Base-by-base conservation (phyloP, 768 basidiomycete species). In the Panellus pusillus region DNA sequence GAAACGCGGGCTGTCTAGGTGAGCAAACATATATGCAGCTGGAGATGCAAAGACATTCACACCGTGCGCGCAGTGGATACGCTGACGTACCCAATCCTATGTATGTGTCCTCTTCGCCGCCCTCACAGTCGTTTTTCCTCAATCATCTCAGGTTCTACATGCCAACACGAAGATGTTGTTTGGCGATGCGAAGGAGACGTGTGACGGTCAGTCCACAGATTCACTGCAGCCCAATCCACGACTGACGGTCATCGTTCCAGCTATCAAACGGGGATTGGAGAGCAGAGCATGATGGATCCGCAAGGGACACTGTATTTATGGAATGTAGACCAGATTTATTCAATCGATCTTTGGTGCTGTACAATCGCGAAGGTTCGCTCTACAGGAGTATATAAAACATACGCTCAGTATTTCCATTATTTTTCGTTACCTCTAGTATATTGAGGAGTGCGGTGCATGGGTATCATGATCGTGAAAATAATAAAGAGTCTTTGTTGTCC, bases 81-180 rank as follows among this genome's bases (percentile, higher is more conserved):
- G 91, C 93, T 47, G 91, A 93, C 66, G 91, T 93, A 9, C 92
- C 90, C 11, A 94, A 94, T 67, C 92, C 92, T 17, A 89, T 94
- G 87, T 40, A 18, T 40, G 39, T 40, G 39, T 40, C 13, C 19
- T 5, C n/a, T 40, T 40, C 39, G 9, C 17, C n/a, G 6, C 24
- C 6, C 24, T 24, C 24, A 24, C 24, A 24, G 6, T 24, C 24
- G 24, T 24, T 24, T 24, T 24, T 24, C 6, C 24, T 24, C 24
- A 24, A 24, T 24, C 24, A 93, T 67, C 91, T 92, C 18, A 88
- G 93, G 86, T 94, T 94, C 77, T 94, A 89, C 70, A 91, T 92
- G 87, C 82, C 18, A 86, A 87, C 41, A 89, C 92, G 19, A 89
- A 86, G 73, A 94, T 94, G 93, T 63, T 94, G 57, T 94, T 94